Evolutionary conservation across 805 yeast species (phyloP), one percentile per base, ranked within the genome.

Genomic region (Spathaspora girioi): DNA sequence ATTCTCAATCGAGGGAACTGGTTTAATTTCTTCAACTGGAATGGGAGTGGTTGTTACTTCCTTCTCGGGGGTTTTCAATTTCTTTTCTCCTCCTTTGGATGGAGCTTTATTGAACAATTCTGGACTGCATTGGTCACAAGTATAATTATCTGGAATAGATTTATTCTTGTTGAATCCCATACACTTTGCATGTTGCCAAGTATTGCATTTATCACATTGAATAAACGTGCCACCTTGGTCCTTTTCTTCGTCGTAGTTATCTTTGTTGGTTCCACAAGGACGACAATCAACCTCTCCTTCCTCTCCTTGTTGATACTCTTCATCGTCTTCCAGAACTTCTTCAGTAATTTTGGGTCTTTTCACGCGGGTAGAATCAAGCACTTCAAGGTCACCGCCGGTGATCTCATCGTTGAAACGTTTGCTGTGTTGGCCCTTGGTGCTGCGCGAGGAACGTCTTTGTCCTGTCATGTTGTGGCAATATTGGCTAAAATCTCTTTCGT

Each of bases 161-260:
- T 63, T 67, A 5, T 45, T n/a, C 10, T 69, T 65, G 8, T 69
- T 62, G 44, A 76, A 82, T 23, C 84, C 77, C 79, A 84, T 74
- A 64, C 92, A 86, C 50, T 62, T 68, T 31, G 80, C 78, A 60
- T 86, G 92, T 61, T 86, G 91, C 91, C 91, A 86, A 1, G 89
- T 79, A 44, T 75, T 65, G 61, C 92, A 86, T 7, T 66, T 57
- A 26, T 83, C 89, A 66, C 92, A 86, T 59, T 82, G 82, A 26
- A 85, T 77, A 87, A 84, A 83, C 11, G 71, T 72, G 10, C 72
- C 65, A 20, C 46, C 43, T 1, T 65, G 64, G 54, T 83, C 88
- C 3, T 74, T 76, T 0, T 76, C 83, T 54, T 78, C 86, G 58
- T 83, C 73, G 61, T 81, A 84, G 54, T 81, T 84, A 15, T 68